A percentile compares a stretch with the other conserved stretches of the same genome.
These are phyloP conservation scores for Tetradesmus lagerheimii DNA, from an alignment of 139 green algal genomes.

Conservation along the genomic window DNA sequence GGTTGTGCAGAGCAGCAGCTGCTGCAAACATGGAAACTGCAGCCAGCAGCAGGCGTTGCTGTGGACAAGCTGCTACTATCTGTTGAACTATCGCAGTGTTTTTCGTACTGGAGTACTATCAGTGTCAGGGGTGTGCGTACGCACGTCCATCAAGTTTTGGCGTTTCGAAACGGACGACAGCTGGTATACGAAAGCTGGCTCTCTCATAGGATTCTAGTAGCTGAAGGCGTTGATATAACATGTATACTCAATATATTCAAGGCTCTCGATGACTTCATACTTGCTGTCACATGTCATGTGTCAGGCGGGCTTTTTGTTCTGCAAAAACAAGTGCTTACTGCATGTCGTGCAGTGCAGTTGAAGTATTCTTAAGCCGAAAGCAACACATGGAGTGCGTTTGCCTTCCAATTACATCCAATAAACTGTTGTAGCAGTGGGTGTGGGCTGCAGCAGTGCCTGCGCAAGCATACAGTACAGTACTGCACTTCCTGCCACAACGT, in stretches of 20 bases:
- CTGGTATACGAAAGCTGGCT: too few species aligned
- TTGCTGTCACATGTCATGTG: neutral
- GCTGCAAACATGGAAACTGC: neutral
- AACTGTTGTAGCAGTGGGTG: neutral
- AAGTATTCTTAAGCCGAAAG: too few species aligned
- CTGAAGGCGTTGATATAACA: too few species aligned
- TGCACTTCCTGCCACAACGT: neutral
- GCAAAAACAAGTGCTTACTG: neutral
- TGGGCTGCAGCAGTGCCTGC: neutral
- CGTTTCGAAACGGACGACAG: neutral
- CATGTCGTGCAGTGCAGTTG: neutral
- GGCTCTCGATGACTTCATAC: neutral
- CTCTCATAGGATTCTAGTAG: too few species aligned
- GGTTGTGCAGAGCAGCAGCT: neutral
- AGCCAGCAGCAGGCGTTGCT: too few species aligned
- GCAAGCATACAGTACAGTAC: neutral
- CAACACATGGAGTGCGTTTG: neutral
- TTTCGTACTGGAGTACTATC: too few species aligned
- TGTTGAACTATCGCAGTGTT: too few species aligned
- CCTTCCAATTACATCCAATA: neutral
- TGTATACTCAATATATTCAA: too few species aligned
- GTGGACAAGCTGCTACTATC: too few species aligned
- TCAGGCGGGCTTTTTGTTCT: neutral
- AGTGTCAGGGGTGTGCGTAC: too few species aligned
- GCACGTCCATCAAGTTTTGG: too few species aligned